Evolutionary conservation across 768 basidiomycete genomes (phyloP).

Genomic region (Austroboletus festivus): DNA sequence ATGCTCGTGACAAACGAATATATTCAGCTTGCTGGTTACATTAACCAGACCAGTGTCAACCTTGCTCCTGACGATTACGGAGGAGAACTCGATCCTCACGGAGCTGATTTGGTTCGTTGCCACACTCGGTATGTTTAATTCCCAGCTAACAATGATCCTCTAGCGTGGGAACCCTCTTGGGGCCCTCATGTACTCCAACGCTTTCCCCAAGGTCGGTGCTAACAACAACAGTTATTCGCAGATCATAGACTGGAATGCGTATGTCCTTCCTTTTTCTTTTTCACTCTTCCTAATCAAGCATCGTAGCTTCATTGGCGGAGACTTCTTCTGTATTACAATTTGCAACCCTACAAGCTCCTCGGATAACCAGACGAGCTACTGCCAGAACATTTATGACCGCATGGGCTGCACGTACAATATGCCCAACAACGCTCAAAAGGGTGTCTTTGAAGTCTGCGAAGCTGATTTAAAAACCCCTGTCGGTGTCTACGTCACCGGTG

Average conservation of each 20-base stretch:
- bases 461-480: conserved; percentile 62
- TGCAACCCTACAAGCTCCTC: conserved; percentile 56
- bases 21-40: conserved; percentile 56
- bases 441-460: conserved; percentile 62
- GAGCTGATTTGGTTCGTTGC: conserved; percentile 52
- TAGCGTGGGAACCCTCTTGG: conserved; percentile 82
- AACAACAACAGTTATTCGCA: conserved; percentile 47
- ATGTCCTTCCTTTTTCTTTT: conserved; percentile 16
- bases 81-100: conserved; percentile 77
- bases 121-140: conserved; percentile 13
- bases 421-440: conserved; percentile 56
- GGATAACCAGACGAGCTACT: conserved; percentile 42
- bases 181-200: conserved; percentile 62
- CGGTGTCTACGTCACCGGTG: conserved; percentile 46
- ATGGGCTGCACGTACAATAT: conserved; percentile 75
- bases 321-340: conserved; percentile 64
- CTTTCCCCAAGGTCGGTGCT: conserved; percentile 40
- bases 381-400: conserved; percentile 71
- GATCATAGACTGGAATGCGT: conserved; percentile 66
- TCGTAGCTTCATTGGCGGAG: conserved; percentile 60
- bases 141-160: neutral
- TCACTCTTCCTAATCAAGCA: conserved; percentile 1
- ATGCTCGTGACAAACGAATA: conserved; percentile 57
- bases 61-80: conserved; percentile 54
- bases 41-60: conserved; percentile 62